Base-by-base conservation (phyloP, 23 red algal genomes). In the Pyropia haitanensis region DNA sequence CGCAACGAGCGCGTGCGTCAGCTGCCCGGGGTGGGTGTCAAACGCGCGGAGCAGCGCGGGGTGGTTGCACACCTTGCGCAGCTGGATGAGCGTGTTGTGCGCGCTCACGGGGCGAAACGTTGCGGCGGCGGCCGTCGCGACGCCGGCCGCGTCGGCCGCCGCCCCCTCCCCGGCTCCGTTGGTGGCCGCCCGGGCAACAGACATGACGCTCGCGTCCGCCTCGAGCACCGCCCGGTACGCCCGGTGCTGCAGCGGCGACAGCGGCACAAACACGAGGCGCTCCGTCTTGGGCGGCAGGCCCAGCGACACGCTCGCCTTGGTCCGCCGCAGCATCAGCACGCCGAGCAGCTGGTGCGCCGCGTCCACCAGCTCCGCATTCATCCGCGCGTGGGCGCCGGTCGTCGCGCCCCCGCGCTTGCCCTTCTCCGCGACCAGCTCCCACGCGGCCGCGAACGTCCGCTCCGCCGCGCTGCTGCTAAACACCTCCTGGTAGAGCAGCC, bases 11-110 rank as follows among this genome's bases (percentile, higher is more conserved):
- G 33, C 19, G 20, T 79, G 19, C 27, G 30, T 32, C 25, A 53
- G 49, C 28, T 29, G 1, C 1, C 53, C 28, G 50, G 20, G 50
- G 28, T 67, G 49, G 19, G 64, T 27, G 28, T 67, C 50, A 31
- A 53, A 49, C 53, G 50, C 64, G 34, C 65, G 65, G 59, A 79
- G 65, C 7, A 79, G 58, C 26, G 39, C 63, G 53, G 74, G 74
- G 51, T 79, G 74, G 44, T 79, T 79, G 13, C 33, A 58, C 27
- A 79, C 65, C 39, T 79, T 79, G 44, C 74, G 74, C 74, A 79
- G 28, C 34, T 79, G 74, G 58, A 67, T 79, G 33, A 51, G 46
- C 5, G 33, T 34, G 44, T 69, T 69, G 2, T 65, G 54, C 19
- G 65, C 9, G 22, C 65, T 65, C 15, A 14, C 24, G 46, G 22